These are phyloP conservation scores for Corinectria fuckeliana DNA, from an alignment of 2,329 filamentous ascomycete species.

Conservation along the genomic window DNA sequence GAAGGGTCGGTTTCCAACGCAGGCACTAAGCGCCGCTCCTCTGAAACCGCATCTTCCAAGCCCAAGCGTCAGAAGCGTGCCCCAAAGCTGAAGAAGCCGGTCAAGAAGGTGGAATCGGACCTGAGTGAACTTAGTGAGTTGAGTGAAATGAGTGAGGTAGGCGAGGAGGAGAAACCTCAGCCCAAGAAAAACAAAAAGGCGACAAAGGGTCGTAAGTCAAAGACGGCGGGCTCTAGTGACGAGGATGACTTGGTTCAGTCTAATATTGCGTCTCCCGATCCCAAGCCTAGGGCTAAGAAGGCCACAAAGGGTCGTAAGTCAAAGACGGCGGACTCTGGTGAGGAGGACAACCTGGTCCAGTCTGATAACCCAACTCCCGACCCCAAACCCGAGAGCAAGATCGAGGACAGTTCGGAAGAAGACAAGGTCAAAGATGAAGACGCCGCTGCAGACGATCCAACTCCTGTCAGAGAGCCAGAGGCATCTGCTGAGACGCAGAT, in stretches of 20 bases:
- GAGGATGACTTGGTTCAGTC: slow-evolving; percentile 23
- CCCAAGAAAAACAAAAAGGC: slow-evolving; percentile 35
- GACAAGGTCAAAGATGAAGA: neutral
- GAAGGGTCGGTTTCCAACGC: slow-evolving; percentile 35
- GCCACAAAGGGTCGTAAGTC: slow-evolving; percentile 18
- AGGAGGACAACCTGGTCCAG: slow-evolving; percentile 28
- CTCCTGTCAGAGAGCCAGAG: slow-evolving; percentile 3
- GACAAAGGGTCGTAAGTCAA: slow-evolving; percentile 22
- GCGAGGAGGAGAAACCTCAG: slow-evolving; percentile 30
- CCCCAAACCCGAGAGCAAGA: slow-evolving; percentile 14
- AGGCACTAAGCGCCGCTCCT: slow-evolving; percentile 43
- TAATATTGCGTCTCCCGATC: slow-evolving; percentile 18
- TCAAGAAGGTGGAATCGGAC: slow-evolving; percentile 32
- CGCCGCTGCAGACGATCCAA: neutral
- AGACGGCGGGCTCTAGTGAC: slow-evolving; percentile 40
- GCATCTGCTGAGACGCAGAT: slow-evolving; percentile 7
- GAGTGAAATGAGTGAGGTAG: slow-evolving; percentile 24
- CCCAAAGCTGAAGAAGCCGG: slow-evolving; percentile 33
- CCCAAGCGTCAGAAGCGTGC: slow-evolving; percentile 49
- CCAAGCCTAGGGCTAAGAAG: slow-evolving; percentile 23
- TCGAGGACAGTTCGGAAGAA: neutral
- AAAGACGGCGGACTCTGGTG: slow-evolving; percentile 39
- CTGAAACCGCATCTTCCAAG: slow-evolving; percentile 46
- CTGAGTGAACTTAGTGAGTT: slow-evolving; percentile 23
- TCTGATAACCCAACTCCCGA: slow-evolving; percentile 24